phyloP scores from a whole-genome alignment of 23 red algal species.

The Gracilariopsis chorda region DNA sequence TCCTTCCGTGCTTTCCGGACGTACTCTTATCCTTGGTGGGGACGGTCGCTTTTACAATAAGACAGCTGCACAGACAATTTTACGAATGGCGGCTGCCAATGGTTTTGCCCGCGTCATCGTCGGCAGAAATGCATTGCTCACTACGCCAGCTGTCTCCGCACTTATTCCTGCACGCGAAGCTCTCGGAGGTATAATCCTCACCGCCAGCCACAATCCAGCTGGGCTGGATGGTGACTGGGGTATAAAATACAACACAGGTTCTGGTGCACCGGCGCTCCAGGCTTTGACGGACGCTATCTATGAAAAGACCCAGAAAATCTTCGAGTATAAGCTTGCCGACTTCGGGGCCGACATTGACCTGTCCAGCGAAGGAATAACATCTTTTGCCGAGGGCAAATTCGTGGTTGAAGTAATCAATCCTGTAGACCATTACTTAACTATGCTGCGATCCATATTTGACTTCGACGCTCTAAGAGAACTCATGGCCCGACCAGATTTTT shows the following conservation, averaged over 20 bases:
- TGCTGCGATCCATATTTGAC: constrained; percentile 91
- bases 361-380: background rate
- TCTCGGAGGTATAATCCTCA: constrained; percentile 94
- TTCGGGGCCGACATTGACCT: constrained; percentile 70
- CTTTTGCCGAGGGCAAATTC: constrained; percentile 53
- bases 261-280: constrained; percentile 93
- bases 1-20: constrained; percentile 58
- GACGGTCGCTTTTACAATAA: constrained; percentile 94
- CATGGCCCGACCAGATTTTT: constrained; percentile 72
- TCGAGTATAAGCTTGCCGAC: constrained; percentile 77
- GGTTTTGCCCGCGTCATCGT: constrained; percentile 75
- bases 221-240: constrained; percentile 91
- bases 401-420: constrained; percentile 88
- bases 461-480: constrained; percentile 62
- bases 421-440: constrained; percentile 77
- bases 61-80: constrained; percentile 86
- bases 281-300: constrained; percentile 75
- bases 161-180: constrained; percentile 66
- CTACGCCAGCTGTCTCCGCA: constrained; percentile 84
- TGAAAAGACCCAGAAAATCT: constrained; percentile 57
- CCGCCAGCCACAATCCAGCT: constrained; percentile 94
- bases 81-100: constrained; percentile 84
- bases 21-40: constrained; percentile 80
- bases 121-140: constrained; percentile 84
- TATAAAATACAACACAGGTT: constrained; percentile 93